These are phyloP conservation scores for Vitis rotundifolia DNA, from an alignment of 164 flowering plant genomes.

Conservation along the genomic window DNA sequence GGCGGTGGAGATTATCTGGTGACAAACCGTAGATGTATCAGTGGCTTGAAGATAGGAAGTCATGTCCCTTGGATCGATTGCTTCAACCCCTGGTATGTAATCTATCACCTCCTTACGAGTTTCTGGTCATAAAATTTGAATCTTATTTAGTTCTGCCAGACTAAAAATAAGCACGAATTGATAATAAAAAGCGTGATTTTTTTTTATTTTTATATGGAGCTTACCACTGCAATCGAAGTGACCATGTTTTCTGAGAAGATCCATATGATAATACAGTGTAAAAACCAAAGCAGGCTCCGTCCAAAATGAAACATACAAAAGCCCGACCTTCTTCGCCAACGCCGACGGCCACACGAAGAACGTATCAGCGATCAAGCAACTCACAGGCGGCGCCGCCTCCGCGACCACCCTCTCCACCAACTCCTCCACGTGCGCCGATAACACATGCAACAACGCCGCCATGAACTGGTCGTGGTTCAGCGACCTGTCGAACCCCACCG, in stretches of 20 bases:
- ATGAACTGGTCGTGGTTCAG: constrained; percentile 69
- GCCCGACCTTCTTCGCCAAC: constrained; percentile 58
- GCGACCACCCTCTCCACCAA: constrained; percentile 33
- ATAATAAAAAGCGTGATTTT: too few species aligned
- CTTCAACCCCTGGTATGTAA: constrained; percentile 74
- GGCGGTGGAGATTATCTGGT: constrained; percentile 58
- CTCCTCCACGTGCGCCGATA: constrained; percentile 66
- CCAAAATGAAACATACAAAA: constrained; percentile 74
- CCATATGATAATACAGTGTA: constrained; percentile 61
- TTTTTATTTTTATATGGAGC: not conserved
- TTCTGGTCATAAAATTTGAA: constrained; percentile 27
- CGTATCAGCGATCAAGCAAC: constrained; percentile 73
- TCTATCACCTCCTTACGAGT: constrained; percentile 55
- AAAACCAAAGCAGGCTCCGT: constrained; percentile 81
- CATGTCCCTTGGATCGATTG: constrained; percentile 61
- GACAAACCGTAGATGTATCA: constrained; percentile 46
- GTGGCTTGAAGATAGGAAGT: constrained; percentile 68
- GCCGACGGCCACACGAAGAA: constrained; percentile 76
- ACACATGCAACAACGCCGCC: constrained; percentile 56
- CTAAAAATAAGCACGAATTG: too few species aligned
- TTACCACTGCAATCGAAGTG: constrained; percentile 66
- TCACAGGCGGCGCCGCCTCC: constrained; percentile 27
- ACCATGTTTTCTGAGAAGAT: constrained; percentile 57
- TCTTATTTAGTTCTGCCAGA: too few species aligned
- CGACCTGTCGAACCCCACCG: constrained; percentile 68